Percentiles rank a stretch among this genome's conserved stretches.
phyloP scores from a whole-genome alignment of 139 green algal genomes.

The Deuterostichococcus epilithicus region DNA sequence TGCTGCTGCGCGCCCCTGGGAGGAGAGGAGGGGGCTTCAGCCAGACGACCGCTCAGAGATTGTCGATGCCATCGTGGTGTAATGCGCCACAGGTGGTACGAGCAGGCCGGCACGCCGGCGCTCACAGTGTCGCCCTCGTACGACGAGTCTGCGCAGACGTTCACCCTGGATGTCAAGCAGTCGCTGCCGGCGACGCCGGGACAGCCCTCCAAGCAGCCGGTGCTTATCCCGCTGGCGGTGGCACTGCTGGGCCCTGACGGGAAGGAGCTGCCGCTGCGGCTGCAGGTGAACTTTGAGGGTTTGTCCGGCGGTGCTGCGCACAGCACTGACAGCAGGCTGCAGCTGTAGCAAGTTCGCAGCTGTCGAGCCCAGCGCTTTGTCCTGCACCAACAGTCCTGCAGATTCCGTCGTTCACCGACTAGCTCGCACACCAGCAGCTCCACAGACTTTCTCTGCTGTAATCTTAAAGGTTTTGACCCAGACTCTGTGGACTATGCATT shows the following conservation, averaged over 20 bases:
- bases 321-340: neutral
- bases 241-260: conserved; percentile 81
- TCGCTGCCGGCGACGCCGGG: conserved; percentile 63
- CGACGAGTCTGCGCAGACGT: conserved; percentile 70
- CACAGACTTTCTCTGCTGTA: no score
- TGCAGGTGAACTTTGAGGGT: conserved; percentile 30
- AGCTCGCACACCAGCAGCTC: no score
- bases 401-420: no score
- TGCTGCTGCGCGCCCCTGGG: no score
- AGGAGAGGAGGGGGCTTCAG: no score
- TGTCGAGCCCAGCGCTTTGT: no score
- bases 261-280: conserved; percentile 68
- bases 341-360: neutral
- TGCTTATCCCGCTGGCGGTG: conserved; percentile 81
- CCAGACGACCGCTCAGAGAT: no score
- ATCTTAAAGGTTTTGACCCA: no score
- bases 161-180: conserved; percentile 72
- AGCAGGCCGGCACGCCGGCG: conserved; percentile 87
- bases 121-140: conserved; percentile 69
- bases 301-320: neutral
- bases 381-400: no score
- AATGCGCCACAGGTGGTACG: conserved; percentile 59
- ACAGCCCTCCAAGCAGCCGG: conserved; percentile 69
- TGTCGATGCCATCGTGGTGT: no score
- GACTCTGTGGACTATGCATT: neutral